Percentiles rank a stretch among this genome's conserved stretches.
Evolutionary conservation across 805 yeast genomes (phyloP).

Genomic region (Metschnikowia vanudenii): DNA sequence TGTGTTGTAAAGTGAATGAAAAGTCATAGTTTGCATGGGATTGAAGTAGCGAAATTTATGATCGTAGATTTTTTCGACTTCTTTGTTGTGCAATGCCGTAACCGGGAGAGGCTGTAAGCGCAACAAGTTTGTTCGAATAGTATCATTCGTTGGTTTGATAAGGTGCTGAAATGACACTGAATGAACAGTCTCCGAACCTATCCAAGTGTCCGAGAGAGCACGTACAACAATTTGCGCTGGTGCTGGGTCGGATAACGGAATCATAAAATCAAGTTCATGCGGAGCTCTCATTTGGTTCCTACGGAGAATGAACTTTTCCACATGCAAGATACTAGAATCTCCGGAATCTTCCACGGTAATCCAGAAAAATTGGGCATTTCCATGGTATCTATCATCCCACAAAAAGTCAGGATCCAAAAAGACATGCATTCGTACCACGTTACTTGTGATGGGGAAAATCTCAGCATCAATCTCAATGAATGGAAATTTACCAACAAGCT

Average conservation of each 20-base stretch:
- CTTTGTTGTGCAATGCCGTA: slow-evolving; percentile 68
- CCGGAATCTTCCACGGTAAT: slow-evolving; percentile 86
- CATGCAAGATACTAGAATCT: slow-evolving; percentile 69
- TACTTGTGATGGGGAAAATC: slow-evolving; percentile 82
- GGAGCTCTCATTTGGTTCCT: slow-evolving; percentile 49
- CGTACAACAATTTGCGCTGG: slow-evolving; percentile 85
- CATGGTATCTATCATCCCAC: slow-evolving; percentile 85
- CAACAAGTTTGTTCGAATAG: slow-evolving; percentile 76
- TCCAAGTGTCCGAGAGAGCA: slow-evolving; percentile 82
- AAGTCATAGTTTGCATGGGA: slow-evolving; percentile 98
- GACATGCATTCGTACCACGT: slow-evolving; percentile 80
- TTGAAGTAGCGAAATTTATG: slow-evolving; percentile 79
- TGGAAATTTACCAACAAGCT: slow-evolving; percentile 71
- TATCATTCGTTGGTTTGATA: slow-evolving; percentile 84
- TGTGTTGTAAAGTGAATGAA: slow-evolving; percentile 81
- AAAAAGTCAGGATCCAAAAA: slow-evolving; percentile 69
- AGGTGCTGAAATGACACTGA: slow-evolving; percentile 87
- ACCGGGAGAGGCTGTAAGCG: slow-evolving; percentile 84
- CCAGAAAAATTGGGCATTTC: slow-evolving; percentile 87
- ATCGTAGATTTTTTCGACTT: slow-evolving; percentile 66
- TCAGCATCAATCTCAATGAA: slow-evolving; percentile 71
- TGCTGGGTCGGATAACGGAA: slow-evolving; percentile 84
- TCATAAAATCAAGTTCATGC: slow-evolving; percentile 87
- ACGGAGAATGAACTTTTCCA: slow-evolving; percentile 73
- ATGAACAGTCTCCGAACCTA: slow-evolving; percentile 75